Evolutionary conservation across 1,284 basidiomycete species (phyloP), one percentile per base, ranked within the genome.

Genomic region (Pholiota adiposa): DNA sequence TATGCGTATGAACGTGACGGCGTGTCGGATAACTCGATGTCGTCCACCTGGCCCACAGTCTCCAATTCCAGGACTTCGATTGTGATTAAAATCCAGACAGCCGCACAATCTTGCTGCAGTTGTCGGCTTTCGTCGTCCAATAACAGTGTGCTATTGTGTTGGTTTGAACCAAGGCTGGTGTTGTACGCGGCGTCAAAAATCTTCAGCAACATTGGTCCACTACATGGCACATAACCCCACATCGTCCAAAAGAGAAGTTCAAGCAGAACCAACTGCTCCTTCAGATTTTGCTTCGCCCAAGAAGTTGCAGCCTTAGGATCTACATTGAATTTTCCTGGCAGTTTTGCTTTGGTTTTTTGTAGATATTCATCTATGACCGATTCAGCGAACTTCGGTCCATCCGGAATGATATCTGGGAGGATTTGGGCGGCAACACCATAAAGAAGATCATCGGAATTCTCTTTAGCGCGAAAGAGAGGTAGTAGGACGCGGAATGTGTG

Each of bases 161-260:
- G 94, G 0, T 69, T 73, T 11, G 83, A 80, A 0, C 93, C 93
- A 19, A 94, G 81, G 41, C 86, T 80, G 0, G 88, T 89, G 18
- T 75, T 71, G 68, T 90, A 90, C 4, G 89, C 85, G 1, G 84
- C 79, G 59, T 87, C 79, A 69, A 88, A 87, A 29, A 94, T 80
- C 54, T 76, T 75, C 59, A 83, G 77, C 27, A 93, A 85, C 58
- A 90, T 72, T 1, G 79, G 73, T 2, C 89, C 89, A 36, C 79
- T 81, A 64, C 91, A 88, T 0, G 87, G 76, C 6, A 87, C 84
- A 60, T 87, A 88, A n/a, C 84, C 86, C 85, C 90, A 94, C 84
- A 93, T 87, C 2, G 88, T 82, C 83, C 92, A 93, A 71, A 96
- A 96, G 31, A 94, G 79, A 34, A 94, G 84, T 67, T 96, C 94